Evolutionary conservation across 106 monocot species (phyloP), one percentile per base, ranked within the genome.

Genomic region (Dioscorea alata): DNA sequence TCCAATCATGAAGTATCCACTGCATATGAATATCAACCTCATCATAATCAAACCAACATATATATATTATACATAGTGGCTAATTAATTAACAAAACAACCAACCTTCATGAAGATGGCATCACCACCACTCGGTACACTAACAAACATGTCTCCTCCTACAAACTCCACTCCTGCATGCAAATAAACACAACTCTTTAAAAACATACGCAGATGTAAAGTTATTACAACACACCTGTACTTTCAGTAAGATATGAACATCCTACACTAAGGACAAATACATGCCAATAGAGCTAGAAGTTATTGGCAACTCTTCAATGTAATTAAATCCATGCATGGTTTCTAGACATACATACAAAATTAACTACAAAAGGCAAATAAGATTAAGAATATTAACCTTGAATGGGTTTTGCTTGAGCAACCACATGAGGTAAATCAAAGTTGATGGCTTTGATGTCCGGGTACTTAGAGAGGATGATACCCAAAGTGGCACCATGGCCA

Each of bases 391-490:
- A 66, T 49, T 6, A 60, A 72, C 72, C 63, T 23, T 28, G 53
- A 23, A 76, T 63, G 21, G 33, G 9, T 12, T 63, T 54, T 1
- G 76, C 76, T 0, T 57, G 23, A 12, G 63, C 13, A 21, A 76
- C 19, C 10, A 76, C 76, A 64, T 57, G 35, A 4, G 69, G 76
- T 4, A 53, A 56, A 51, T 76, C 76, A 51, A 76, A 76, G 42
- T 76, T 76, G 35, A 76, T 62, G 10, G 69, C 76, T 12, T 53
- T 63, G 49, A 76, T 64, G 70, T 70, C 25, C 0, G 69, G 69
- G 63, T 70, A 49, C 70, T 63, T 69, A 10, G 23, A 7, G 2
- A 64, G 17, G 13, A 76, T 76, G 64, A 70, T 67, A 1, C 14
- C 13, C 48, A 76, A 56, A 18, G 48, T 54, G 15, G 22, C 17